These are phyloP conservation scores for Neopestalotiopsis sp. DNA, from an alignment of 2,329 filamentous ascomycete genomes.

Conservation along the genomic window DNA sequence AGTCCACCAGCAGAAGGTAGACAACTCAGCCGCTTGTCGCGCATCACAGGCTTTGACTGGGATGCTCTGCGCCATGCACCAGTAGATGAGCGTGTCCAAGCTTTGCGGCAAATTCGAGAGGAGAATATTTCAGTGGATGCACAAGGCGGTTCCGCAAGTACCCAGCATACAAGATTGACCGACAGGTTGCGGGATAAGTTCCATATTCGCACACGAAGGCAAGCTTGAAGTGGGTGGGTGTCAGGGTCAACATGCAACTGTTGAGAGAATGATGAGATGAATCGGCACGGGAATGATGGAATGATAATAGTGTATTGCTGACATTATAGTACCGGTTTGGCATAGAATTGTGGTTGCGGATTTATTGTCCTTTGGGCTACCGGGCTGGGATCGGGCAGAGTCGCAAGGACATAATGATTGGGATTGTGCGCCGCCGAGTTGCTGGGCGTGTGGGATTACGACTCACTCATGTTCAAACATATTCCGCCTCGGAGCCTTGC, in stretches of 20 bases:
- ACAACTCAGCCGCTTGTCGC: slow-evolving; percentile 52
- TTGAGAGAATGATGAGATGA: not conserved
- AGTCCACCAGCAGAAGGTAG: slow-evolving; percentile 34
- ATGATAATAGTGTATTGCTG: not conserved
- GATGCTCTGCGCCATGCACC: slow-evolving; percentile 63
- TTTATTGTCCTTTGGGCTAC: not conserved
- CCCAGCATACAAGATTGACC: slow-evolving; percentile 49
- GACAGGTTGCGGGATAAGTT: slow-evolving; percentile 59
- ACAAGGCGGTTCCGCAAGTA: slow-evolving; percentile 38
- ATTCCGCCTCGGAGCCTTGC: not conserved
- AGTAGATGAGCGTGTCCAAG: slow-evolving; percentile 66
- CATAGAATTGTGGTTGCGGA: not conserved
- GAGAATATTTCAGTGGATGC: slow-evolving; percentile 38
- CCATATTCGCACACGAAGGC: slow-evolving; percentile 53
- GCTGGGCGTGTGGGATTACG: not conserved
- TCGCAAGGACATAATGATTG: not conserved
- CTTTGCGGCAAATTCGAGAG: slow-evolving; percentile 54
- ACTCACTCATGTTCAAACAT: not conserved
- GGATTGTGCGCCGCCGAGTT: not conserved
- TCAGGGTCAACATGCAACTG: not conserved
- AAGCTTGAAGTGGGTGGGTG: slow-evolving; percentile 27
- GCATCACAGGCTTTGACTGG: slow-evolving; percentile 55
- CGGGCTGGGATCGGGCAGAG: slow-evolving; percentile 1
- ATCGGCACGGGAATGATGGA: not conserved
- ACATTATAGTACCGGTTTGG: not conserved